Evolutionary conservation across 495 filamentous ascomycete genomes (phyloP).

Genomic region (Hamigera avellanea): DNA sequence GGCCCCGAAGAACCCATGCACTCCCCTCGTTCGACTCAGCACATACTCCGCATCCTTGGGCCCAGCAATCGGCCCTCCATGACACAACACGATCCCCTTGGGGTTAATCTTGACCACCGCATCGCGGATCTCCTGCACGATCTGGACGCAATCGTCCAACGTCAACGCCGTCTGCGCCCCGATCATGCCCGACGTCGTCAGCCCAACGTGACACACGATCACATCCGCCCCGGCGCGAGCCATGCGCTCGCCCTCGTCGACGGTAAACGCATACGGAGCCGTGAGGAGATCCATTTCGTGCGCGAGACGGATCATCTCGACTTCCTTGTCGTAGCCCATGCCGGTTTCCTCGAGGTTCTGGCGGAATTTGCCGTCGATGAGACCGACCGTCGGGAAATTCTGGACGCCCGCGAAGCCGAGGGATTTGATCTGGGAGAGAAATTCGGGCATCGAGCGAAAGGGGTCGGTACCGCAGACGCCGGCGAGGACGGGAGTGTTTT

Average conservation of each 20-base stretch:
- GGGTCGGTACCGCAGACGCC: slow-evolving; percentile 59
- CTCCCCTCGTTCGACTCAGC: slow-evolving; percentile 41
- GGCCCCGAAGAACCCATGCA: slow-evolving; percentile 63
- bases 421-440: slow-evolving; percentile 43
- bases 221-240: slow-evolving; percentile 52
- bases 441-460: slow-evolving; percentile 44
- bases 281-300: slow-evolving; percentile 47
- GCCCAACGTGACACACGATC: slow-evolving; percentile 56
- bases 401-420: slow-evolving; percentile 57
- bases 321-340: slow-evolving; percentile 53
- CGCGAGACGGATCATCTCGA: slow-evolving; percentile 50
- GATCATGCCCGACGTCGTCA: slow-evolving; percentile 54
- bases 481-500: slow-evolving; percentile 49
- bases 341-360: slow-evolving; percentile 57
- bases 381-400: slow-evolving; percentile 63
- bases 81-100: slow-evolving; percentile 55
- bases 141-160: slow-evolving; percentile 47
- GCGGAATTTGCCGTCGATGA: slow-evolving; percentile 58
- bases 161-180: slow-evolving; percentile 47
- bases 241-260: slow-evolving; percentile 48
- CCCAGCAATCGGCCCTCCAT: slow-evolving; percentile 55
- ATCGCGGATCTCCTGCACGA: slow-evolving; percentile 52
- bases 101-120: slow-evolving; percentile 38
- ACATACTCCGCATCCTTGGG: slow-evolving; percentile 53
- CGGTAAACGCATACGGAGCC: slow-evolving; percentile 57